Percentiles rank a stretch among this genome's conserved stretches.
Conservation (phyloP, 257 asterid genomes). For the Hygrophila difformis region DNA sequence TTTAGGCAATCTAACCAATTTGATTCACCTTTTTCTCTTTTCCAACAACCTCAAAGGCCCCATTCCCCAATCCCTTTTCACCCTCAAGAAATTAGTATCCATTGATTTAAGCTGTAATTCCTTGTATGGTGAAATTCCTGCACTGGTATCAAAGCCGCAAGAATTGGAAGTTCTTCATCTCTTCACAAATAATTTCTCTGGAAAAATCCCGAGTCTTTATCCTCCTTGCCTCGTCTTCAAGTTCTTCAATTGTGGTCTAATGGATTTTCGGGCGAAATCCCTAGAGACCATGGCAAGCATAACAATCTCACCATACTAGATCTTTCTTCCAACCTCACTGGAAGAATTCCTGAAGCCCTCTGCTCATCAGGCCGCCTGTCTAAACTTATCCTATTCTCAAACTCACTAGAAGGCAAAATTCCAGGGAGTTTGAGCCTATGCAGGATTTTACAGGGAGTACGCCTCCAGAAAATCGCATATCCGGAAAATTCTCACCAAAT, state of each 20-base stretch:
- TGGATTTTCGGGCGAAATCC: slow-evolving; percentile 50
- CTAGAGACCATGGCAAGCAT: slow-evolving; percentile 41
- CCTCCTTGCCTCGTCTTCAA: slow-evolving; percentile 52
- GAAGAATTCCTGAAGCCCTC: slow-evolving; percentile 50
- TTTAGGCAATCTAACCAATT: slow-evolving; percentile 66
- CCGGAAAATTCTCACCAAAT: slow-evolving; percentile 36
- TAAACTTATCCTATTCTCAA: slow-evolving; percentile 80
- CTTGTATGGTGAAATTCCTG: slow-evolving; percentile 62
- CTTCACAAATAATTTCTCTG: slow-evolving; percentile 62
- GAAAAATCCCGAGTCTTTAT: slow-evolving; percentile 53
- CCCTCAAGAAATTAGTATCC: slow-evolving; percentile 40
- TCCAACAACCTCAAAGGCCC: slow-evolving; percentile 62
- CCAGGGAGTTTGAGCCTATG: slow-evolving; percentile 46
- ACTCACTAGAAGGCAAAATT: slow-evolving; percentile 51
- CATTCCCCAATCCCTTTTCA: slow-evolving; percentile 47
- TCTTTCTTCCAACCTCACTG: slow-evolving; percentile 72
- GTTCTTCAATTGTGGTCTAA: slow-evolving; percentile 84
- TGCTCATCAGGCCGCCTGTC: slow-evolving; percentile 40
- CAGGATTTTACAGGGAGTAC: slow-evolving; percentile 58
- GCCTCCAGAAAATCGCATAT: slow-evolving; percentile 53
- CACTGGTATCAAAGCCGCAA: slow-evolving; percentile 22
- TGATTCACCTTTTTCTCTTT: slow-evolving; percentile 54
- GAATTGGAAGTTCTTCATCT: slow-evolving; percentile 66
- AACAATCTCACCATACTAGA: slow-evolving; percentile 68
- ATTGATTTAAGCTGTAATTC: slow-evolving; percentile 77